phyloP scores from a whole-genome alignment of 768 basidiomycete genomes.

The Gloeophyllum trabeum region DNA sequence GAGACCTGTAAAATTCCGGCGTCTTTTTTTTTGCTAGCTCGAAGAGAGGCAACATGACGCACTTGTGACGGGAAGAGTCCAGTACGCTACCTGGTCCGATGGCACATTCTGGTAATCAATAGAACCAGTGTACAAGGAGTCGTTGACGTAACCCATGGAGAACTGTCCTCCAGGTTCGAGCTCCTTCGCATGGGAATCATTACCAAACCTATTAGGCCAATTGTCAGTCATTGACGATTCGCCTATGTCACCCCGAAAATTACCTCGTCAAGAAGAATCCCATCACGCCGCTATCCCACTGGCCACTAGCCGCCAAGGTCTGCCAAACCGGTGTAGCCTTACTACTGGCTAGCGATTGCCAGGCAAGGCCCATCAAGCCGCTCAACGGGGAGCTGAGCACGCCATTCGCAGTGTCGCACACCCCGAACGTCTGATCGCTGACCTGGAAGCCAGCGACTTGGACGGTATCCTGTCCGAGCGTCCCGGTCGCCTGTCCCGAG shows the following conservation, averaged over 20 bases:
- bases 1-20: too few relatives aligned
- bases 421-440: conserved; percentile 33
- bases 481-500: conserved; percentile 32
- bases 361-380: conserved; percentile 46
- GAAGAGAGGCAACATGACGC: too few relatives aligned
- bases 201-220: conserved; percentile 4
- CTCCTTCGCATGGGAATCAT: not conserved
- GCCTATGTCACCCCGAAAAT: too few relatives aligned
- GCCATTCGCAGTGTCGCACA: conserved; percentile 25
- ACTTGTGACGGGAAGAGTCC: conserved; percentile 32
- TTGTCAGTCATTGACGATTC: too few relatives aligned
- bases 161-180: conserved; percentile 13
- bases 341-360: conserved; percentile 29
- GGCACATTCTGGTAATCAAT: conserved; percentile 41
- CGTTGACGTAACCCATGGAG: conserved; percentile 30
- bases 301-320: conserved; percentile 24
- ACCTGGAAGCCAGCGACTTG: conserved; percentile 42
- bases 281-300: conserved; percentile 26
- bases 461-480: conserved; percentile 33
- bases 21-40: too few relatives aligned
- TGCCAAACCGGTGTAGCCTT: conserved; percentile 40
- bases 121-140: conserved; percentile 36
- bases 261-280: conserved; percentile 35
- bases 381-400: conserved; percentile 34
- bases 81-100: conserved; percentile 27